Percentiles rank a stretch among this genome's conserved stretches.
These are phyloP conservation scores for Lippia alba DNA, from an alignment of 305 asterid species.

Conservation along the genomic window DNA sequence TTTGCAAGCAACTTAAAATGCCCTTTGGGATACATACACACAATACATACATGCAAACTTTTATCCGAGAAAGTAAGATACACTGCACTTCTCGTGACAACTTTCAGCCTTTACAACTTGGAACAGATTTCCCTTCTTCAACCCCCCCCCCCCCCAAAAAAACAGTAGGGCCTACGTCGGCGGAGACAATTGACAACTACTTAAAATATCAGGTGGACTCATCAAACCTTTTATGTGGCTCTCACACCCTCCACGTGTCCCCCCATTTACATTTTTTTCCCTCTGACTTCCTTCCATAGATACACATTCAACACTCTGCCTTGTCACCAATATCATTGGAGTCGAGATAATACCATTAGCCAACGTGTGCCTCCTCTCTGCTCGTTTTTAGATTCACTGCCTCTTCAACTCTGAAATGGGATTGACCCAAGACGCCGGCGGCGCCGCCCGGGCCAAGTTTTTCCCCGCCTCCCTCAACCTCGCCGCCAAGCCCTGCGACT, in stretches of 20 bases:
- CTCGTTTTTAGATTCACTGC: too few species aligned
- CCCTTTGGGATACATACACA: neutral
- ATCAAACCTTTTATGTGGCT: conserved; percentile 64
- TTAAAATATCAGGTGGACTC: conserved; percentile 51
- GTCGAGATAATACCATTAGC: conserved; percentile 8
- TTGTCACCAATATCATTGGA: conserved; percentile 39
- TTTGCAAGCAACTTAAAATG: too few species aligned
- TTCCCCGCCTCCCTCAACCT: conserved; percentile 49
- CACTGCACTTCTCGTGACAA: conserved; percentile 29
- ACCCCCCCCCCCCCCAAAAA: too few species aligned
- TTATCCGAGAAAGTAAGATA: conserved; percentile 11
- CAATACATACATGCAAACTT: too few species aligned
- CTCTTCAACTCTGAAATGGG: too few species aligned
- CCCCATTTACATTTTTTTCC: conserved; percentile 41
- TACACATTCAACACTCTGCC: conserved; percentile 35
- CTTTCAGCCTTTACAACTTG: conserved; percentile 13
- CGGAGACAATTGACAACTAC: conserved; percentile 69
- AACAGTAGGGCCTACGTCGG: conserved; percentile 60
- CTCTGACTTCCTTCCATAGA: conserved; percentile 40
- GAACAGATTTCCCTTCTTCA: too few species aligned
- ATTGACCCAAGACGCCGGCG: conserved; percentile 25
- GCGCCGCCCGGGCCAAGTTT: conserved; percentile 35
- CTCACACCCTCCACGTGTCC: conserved; percentile 62
- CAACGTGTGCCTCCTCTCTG: neutral
- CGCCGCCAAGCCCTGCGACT: conserved; percentile 64